Evolutionary conservation across 345 rosid genomes (phyloP).

Genomic region (Eucalyptus decipiens): DNA sequence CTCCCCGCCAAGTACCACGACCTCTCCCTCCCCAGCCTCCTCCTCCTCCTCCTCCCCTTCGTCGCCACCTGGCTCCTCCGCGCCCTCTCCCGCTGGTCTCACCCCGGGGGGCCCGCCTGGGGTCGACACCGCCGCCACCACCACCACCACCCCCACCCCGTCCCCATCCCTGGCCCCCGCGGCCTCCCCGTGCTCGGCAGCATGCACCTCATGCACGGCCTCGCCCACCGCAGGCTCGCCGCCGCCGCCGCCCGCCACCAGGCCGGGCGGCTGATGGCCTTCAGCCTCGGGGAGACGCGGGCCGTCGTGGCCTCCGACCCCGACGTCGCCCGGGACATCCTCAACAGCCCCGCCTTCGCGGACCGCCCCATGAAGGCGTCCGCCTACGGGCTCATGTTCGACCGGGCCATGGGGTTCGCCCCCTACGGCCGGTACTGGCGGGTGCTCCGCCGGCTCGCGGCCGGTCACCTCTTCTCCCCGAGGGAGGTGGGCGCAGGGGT

Average conservation of each 20-base stretch:
- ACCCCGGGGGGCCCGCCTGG: slow-evolving; percentile 52
- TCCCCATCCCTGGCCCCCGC: slow-evolving; percentile 25
- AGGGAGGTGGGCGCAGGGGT: slow-evolving; percentile 23
- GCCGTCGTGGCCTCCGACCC: slow-evolving; percentile 25
- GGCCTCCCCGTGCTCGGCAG: slow-evolving; percentile 42
- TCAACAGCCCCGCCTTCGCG: slow-evolving; percentile 34
- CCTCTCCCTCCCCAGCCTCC: slow-evolving; percentile 1
- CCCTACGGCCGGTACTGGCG: slow-evolving; percentile 47
- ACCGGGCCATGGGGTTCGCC: slow-evolving; percentile 49
- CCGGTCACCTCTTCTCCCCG: slow-evolving; percentile 38
- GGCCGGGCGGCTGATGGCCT: slow-evolving; percentile 37
- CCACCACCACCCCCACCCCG: not conserved
- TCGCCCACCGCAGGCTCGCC: slow-evolving; percentile 41
- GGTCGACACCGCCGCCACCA: slow-evolving; percentile 7
- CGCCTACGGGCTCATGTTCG: slow-evolving; percentile 34
- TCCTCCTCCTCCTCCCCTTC: slow-evolving; percentile 1
- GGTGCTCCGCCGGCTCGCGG: slow-evolving; percentile 27
- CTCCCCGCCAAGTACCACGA: slow-evolving; percentile 15
- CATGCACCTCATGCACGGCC: slow-evolving; percentile 30
- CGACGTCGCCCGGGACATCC: slow-evolving; percentile 35
- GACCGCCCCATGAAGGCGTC: slow-evolving; percentile 48
- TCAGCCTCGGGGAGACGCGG: slow-evolving; percentile 36
- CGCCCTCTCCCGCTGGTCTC: slow-evolving; percentile 14
- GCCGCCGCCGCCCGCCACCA: slow-evolving; percentile 6
- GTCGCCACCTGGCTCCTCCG: slow-evolving; percentile 9